These are phyloP conservation scores for Saitozyma sp. DNA, from an alignment of 768 basidiomycete genomes.

Conservation along the genomic window DNA sequence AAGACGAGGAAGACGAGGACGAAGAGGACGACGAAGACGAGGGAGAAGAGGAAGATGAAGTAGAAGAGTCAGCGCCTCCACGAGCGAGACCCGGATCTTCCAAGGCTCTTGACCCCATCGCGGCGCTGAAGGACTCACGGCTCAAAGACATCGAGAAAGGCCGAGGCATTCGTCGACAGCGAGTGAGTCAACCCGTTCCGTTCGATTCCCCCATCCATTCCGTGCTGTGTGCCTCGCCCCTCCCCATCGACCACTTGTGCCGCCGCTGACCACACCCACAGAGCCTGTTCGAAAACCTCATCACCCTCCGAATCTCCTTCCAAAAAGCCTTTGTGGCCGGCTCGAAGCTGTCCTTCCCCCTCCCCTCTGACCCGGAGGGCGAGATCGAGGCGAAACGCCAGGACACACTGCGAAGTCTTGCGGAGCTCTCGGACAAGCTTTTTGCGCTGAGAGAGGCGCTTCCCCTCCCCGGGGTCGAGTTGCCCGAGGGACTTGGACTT, in stretches of 20 bases:
- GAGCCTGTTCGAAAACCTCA: conserved; percentile 79
- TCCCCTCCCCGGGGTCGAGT: conserved; percentile 28
- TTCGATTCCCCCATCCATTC: conserved; percentile 10
- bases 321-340: conserved; percentile 74
- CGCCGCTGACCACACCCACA: conserved; percentile 49
- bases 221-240: not conserved
- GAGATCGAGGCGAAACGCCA: conserved; percentile 14
- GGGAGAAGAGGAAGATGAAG: conserved; percentile 38
- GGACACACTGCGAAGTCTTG: conserved; percentile 26
- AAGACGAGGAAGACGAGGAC: conserved; percentile 41
- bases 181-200: conserved; percentile 59
- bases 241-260: not conserved
- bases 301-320: conserved; percentile 86
- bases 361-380: conserved; percentile 18
- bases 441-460: conserved; percentile 52
- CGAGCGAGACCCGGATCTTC: not conserved
- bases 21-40: conserved; percentile 41
- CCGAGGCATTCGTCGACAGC: conserved; percentile 75
- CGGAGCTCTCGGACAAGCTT: conserved; percentile 37
- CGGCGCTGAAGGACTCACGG: conserved; percentile 39
- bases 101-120: conserved; percentile 41
- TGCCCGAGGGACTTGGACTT: conserved; percentile 8
- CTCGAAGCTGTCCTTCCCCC: conserved; percentile 62
- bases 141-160: conserved; percentile 64
- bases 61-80: conserved; percentile 19